Evolutionary conservation across 2,329 filamentous ascomycete genomes (phyloP), one percentile per base, ranked within the genome.

Genomic region (Dichotomopilus funicola): DNA sequence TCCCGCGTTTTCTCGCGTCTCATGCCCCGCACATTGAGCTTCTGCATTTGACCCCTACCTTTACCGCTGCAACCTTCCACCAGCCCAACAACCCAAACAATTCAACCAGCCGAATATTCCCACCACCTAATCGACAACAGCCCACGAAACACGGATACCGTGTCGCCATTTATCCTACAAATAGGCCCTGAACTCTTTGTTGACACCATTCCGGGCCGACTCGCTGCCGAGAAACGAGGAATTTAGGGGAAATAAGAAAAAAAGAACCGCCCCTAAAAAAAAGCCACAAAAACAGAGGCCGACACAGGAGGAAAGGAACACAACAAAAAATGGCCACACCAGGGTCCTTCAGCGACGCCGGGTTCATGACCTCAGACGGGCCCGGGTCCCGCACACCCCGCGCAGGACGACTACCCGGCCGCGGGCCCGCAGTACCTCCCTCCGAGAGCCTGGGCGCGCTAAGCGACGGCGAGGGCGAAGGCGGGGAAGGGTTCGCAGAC

Each of bases 381-480:
- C 71, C 73, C 49, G 45, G 45, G 8, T 75, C 74, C 45, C 70
- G 73, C 59, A 76, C 78, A 44, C 76, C 76, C 50, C 72, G 72
- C 59, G 69, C 72, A 55, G 71, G 72, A 58, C 66, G 68, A 51
- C 72, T 75, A 52, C 75, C 75, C 55, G 77, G 78, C 44, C 12
- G 75, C 11, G 75, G 80, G 40, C 80, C 81, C 33, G 72, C 79
- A 61, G 80, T 74, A 0, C 82, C 81, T n/a, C 82, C 81, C 1
- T 85, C 83, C 4, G 83, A 86, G 68, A 83, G 79, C 59, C 65
- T 78, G 59, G 81, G 77, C 51, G 79, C 77, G 0, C 74, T 75
- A n/a, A 85, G 82, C 60, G 82, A 86, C 56, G 81, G 85, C 55
- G 82, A 81, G 63, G 78, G 71, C 8, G 79, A 83, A 61, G 81